Conservation (phyloP, 805 yeast species). For the Yamadazyma laniorum region DNA sequence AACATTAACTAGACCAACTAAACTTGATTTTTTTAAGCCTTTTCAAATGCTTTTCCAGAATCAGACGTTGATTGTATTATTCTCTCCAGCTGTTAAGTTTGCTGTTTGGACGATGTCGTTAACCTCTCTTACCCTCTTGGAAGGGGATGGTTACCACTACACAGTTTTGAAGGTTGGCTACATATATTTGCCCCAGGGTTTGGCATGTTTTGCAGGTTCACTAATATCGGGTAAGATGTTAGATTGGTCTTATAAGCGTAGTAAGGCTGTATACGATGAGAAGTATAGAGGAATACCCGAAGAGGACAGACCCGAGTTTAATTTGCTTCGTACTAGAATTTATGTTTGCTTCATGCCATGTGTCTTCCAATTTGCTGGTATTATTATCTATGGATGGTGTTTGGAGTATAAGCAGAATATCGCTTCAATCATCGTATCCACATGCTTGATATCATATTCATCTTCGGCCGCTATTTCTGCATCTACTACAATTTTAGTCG, state of each 20-base stretch:
- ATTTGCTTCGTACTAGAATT: conserved; percentile 56
- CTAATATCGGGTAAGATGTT: conserved; percentile 55
- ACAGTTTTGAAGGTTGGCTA: conserved; percentile 60
- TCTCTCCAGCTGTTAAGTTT: conserved; percentile 63
- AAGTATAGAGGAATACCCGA: conserved; percentile 21
- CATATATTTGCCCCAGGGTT: conserved; percentile 73
- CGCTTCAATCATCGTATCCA: conserved; percentile 55
- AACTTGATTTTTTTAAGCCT: conserved; percentile 32
- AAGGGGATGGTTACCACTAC: conserved; percentile 46
- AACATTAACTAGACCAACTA: conserved; percentile 15
- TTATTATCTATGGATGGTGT: conserved; percentile 69
- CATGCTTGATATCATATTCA: conserved; percentile 58
- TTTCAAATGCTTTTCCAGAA: conserved; percentile 41
- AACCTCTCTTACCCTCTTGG: conserved; percentile 58
- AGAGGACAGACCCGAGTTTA: conserved; percentile 42
- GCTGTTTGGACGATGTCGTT: conserved; percentile 69
- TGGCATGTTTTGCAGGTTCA: conserved; percentile 62
- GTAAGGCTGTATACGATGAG: conserved; percentile 20
- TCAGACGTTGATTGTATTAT: conserved; percentile 47
- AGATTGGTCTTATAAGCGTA: conserved; percentile 47
- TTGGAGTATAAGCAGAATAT: conserved; percentile 46
- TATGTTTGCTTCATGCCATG: conserved; percentile 34
- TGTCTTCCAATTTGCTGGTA: conserved; percentile 34
- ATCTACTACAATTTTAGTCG: conserved; percentile 69
- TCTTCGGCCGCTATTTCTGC: conserved; percentile 57